A percentile compares a stretch with the other conserved stretches of the same genome.
Conservation (phyloP, 1,139 yeast genomes). For the Pichia sp. region DNA sequence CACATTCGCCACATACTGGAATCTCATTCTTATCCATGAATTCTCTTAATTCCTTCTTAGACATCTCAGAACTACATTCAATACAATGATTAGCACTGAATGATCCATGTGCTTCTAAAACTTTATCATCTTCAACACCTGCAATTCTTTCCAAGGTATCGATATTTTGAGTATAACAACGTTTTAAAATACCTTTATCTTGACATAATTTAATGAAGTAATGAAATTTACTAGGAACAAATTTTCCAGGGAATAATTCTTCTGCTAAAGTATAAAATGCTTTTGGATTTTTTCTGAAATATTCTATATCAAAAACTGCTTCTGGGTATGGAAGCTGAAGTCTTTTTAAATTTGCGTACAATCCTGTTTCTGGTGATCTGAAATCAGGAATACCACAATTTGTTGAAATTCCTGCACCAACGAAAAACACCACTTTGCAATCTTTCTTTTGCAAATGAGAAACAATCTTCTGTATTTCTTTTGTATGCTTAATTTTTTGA, state of each 20-base stretch:
- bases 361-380: constrained; percentile 85
- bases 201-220: constrained; percentile 60
- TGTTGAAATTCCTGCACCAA: constrained; percentile 93
- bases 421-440: constrained; percentile 37
- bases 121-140: constrained; percentile 55
- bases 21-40: constrained; percentile 28
- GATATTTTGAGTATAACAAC: constrained; percentile 87
- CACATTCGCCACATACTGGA: constrained; percentile 43
- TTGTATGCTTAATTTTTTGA: constrained; percentile 10
- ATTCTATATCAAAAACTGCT: constrained; percentile 89
- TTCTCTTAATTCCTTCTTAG: constrained; percentile 41
- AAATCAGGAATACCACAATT: constrained; percentile 94
- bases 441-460: constrained; percentile 20
- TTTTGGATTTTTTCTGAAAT: constrained; percentile 63
- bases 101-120: constrained; percentile 93
- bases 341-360: constrained; percentile 71
- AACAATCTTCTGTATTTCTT: constrained; percentile 18
- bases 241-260: constrained; percentile 84
- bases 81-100: constrained; percentile 82
- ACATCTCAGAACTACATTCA: constrained; percentile 56
- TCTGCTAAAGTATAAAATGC: constrained; percentile 82
- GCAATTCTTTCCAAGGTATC: constrained; percentile 87
- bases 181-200: constrained; percentile 50
- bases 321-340: constrained; percentile 84
- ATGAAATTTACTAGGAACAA: constrained; percentile 77